Conservation (phyloP, 192 early-diverging fungal species). For the Backusella luteola region DNA sequence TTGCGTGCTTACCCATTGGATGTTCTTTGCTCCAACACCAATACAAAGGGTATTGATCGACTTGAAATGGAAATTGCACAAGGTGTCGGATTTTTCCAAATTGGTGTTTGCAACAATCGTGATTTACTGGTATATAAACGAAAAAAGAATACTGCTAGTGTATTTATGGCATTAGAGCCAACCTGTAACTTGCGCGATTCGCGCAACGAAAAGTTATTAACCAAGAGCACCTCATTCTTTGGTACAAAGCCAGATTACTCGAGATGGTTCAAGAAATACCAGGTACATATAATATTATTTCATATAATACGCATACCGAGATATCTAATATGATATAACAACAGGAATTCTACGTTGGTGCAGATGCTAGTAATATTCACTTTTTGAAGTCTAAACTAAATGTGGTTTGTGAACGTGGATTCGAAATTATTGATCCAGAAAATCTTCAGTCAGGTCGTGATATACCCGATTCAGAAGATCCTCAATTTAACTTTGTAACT, state of each 20-base stretch:
- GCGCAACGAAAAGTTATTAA: slow-evolving; percentile 20
- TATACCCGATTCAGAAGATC: slow-evolving; percentile 80
- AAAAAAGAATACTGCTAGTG: slow-evolving; percentile 18
- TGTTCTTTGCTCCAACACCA: slow-evolving; percentile 61
- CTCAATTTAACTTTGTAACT: slow-evolving; percentile 78
- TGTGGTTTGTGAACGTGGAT: slow-evolving; percentile 91
- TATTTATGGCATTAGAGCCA: slow-evolving; percentile 30
- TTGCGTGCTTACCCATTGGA: slow-evolving; percentile 77
- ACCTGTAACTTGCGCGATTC: slow-evolving; percentile 30
- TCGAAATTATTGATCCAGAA: slow-evolving; percentile 91
- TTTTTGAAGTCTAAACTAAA: slow-evolving; percentile 84
- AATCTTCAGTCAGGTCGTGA: slow-evolving; percentile 78
- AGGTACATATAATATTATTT: slow-evolving; percentile 7
- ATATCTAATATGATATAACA: not conserved
- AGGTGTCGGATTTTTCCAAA: slow-evolving; percentile 29
- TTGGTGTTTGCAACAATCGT: slow-evolving; percentile 28
- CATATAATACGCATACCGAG: not conserved
- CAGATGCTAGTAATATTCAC: slow-evolving; percentile 84
- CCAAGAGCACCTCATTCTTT: slow-evolving; percentile 7
- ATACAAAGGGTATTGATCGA: slow-evolving; percentile 48
- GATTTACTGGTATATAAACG: slow-evolving; percentile 31
- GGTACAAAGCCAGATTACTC: not conserved
- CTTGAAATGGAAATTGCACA: slow-evolving; percentile 22
- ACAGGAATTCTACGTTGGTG: slow-evolving; percentile 93
- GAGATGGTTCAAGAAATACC: slow-evolving; percentile 32